These are phyloP conservation scores for Monilinia polystroma DNA, from an alignment of 2,329 filamentous ascomycete species.

Conservation along the genomic window DNA sequence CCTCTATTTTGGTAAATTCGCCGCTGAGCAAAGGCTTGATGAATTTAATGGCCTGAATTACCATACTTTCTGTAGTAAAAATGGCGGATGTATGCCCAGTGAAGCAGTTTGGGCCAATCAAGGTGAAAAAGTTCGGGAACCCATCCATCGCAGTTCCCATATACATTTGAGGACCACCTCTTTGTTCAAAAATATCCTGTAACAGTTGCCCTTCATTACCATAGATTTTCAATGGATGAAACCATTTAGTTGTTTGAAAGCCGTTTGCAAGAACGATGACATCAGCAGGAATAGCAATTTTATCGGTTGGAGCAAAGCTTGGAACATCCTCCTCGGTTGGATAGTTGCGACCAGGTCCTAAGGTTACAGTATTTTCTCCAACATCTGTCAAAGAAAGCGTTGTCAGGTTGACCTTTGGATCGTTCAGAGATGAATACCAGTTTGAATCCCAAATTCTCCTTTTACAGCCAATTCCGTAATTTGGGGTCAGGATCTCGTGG, in stretches of 20 bases:
- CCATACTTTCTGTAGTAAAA: conserved; percentile 56
- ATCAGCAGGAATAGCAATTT: conserved; percentile 51
- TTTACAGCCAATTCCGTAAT: conserved; percentile 58
- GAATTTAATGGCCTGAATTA: conserved; percentile 54
- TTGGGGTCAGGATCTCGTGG: conserved; percentile 56
- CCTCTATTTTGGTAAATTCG: conserved; percentile 46
- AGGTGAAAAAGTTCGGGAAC: conserved; percentile 60
- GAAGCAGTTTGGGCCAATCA: conserved; percentile 58
- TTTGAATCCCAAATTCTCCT: conserved; percentile 53
- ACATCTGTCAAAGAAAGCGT: conserved; percentile 51
- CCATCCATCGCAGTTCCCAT: conserved; percentile 56
- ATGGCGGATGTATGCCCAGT: conserved; percentile 59
- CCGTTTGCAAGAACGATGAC: conserved; percentile 59
- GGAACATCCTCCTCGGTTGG: conserved; percentile 38
- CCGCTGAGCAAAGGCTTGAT: conserved; percentile 52
- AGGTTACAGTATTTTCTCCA: conserved; percentile 48
- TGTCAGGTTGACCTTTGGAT: conserved; percentile 52
- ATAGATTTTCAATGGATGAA: conserved; percentile 52
- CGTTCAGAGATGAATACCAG: conserved; percentile 51
- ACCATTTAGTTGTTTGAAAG: conserved; percentile 54
- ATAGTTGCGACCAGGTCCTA: conserved; percentile 52
- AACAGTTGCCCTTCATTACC: conserved; percentile 50
- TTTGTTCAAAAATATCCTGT: conserved; percentile 52
- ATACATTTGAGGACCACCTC: conserved; percentile 58
- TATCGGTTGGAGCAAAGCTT: conserved; percentile 35